Evolutionary conservation across 2,329 filamentous ascomycete genomes (phyloP).

Genomic region (Mollisia scopiformis): DNA sequence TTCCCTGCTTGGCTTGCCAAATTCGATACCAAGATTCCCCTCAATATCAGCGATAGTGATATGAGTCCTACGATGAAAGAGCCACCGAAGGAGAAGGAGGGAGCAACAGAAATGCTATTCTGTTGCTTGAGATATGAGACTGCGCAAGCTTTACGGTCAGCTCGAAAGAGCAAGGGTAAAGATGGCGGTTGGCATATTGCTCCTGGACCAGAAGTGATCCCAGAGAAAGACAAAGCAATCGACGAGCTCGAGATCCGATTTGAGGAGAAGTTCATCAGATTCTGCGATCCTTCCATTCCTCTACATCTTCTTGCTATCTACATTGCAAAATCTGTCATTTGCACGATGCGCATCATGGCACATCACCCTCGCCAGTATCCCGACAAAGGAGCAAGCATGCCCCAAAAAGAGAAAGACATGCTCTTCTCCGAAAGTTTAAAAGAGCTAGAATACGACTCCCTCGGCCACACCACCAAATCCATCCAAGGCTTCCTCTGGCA

Average conservation of each 20-base stretch:
- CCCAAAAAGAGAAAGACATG: slow-evolving; percentile 37
- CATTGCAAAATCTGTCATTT: slow-evolving; percentile 33
- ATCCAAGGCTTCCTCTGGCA: slow-evolving; percentile 40
- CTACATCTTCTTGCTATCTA: slow-evolving; percentile 38
- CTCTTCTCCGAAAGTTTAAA: slow-evolving; percentile 40
- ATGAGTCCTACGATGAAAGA: slow-evolving; percentile 48
- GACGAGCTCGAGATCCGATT: slow-evolving; percentile 37
- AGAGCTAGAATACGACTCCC: slow-evolving; percentile 39
- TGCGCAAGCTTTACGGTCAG: slow-evolving; percentile 28
- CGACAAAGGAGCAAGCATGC: slow-evolving; percentile 35
- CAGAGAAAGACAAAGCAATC: slow-evolving; percentile 33
- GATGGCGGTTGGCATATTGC: background rate
- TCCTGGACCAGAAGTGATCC: slow-evolving; percentile 8
- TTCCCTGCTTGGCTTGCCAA: slow-evolving; percentile 41
- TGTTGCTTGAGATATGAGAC: slow-evolving; percentile 41
- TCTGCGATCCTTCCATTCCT: slow-evolving; percentile 45
- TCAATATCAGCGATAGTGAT: slow-evolving; percentile 59
- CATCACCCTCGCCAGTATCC: slow-evolving; percentile 36
- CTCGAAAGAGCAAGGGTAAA: slow-evolving; percentile 2
- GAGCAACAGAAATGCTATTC: slow-evolving; percentile 51
- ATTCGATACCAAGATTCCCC: slow-evolving; percentile 52
- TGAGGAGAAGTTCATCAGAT: slow-evolving; percentile 44
- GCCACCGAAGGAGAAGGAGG: slow-evolving; percentile 43
- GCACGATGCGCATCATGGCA: slow-evolving; percentile 37
- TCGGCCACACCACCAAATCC: slow-evolving; percentile 33